phyloP scores from a whole-genome alignment of 202 grass and related monocot species.

The Bolboschoenoplectus hybrid region DNA sequence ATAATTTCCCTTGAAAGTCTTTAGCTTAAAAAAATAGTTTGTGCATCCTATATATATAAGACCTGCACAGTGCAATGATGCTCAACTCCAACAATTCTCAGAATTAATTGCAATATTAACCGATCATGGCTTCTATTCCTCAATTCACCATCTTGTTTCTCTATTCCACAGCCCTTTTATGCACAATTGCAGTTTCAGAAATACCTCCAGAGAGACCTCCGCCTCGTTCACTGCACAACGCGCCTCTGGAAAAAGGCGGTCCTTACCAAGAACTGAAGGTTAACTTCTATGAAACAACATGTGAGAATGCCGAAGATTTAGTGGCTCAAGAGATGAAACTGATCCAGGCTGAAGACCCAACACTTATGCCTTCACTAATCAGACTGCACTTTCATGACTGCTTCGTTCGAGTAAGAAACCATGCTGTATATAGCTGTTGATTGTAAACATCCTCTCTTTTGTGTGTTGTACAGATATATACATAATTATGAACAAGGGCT shows the following conservation, averaged over 20 bases:
- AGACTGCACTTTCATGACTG: constrained; percentile 83
- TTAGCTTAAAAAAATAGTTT: too few relatives aligned
- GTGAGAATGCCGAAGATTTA: constrained; percentile 56
- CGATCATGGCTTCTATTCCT: not conserved
- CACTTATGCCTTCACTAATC: constrained; percentile 57
- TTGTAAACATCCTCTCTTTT: too few relatives aligned
- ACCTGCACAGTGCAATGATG: too few relatives aligned
- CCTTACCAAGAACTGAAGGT: constrained; percentile 25
- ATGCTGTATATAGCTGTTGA: too few relatives aligned
- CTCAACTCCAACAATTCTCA: not conserved
- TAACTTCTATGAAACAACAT: constrained; percentile 64
- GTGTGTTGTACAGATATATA: too few relatives aligned
- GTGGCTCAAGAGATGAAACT: constrained; percentile 49
- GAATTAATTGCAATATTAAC: not conserved
- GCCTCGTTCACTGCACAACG: too few relatives aligned
- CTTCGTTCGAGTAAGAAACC: constrained; percentile 54
- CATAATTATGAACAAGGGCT: too few relatives aligned
- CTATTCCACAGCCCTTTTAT: not conserved
- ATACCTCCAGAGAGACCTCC: not conserved
- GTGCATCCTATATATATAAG: too few relatives aligned
- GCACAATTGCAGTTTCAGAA: not conserved
- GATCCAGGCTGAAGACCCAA: constrained; percentile 44
- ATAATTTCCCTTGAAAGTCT: too few relatives aligned
- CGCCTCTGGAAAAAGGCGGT: too few relatives aligned
- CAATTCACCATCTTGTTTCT: not conserved